A percentile compares a stretch with the other conserved stretches of the same genome.
Conservation (phyloP, 208 protist genomes). For the Angomonas desouzai region DNA sequence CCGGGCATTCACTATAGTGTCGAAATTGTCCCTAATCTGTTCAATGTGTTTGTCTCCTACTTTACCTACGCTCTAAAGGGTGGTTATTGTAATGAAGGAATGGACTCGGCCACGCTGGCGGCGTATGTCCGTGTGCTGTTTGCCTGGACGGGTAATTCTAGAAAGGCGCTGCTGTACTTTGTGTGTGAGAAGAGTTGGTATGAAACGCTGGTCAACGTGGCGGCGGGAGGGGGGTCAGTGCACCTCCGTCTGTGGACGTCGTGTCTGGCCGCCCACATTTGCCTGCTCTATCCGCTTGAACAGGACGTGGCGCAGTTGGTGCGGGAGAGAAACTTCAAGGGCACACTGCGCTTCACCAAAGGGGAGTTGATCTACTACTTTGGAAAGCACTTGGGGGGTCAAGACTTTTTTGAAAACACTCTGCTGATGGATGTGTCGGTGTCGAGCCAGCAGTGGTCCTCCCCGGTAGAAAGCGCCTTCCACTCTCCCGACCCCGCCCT, state of each 20-base stretch:
- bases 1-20: neutral
- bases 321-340: neutral
- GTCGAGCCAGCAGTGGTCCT: conserved; percentile 48
- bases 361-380: conserved; percentile 40
- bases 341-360: conserved; percentile 4
- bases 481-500: conserved; percentile 29
- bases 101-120: conserved; percentile 61
- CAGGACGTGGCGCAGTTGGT: neutral
- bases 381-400: conserved; percentile 42
- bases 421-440: conserved; percentile 69
- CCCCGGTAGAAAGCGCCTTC: conserved; percentile 52
- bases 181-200: conserved; percentile 40
- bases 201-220: conserved; percentile 34
- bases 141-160: conserved; percentile 29
- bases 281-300: conserved; percentile 14
- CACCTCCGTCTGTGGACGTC: conserved; percentile 71
- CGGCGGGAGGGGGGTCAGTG: conserved; percentile 34
- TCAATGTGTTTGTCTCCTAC: conserved; percentile 47
- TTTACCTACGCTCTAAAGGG: conserved; percentile 44
- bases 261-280: conserved; percentile 46
- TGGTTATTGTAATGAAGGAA: conserved; percentile 33
- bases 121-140: conserved; percentile 52
- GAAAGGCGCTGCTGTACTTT: conserved; percentile 23
- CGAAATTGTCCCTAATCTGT: conserved; percentile 20
- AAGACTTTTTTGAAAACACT: conserved; percentile 47